Base-by-base conservation (phyloP, 1,139 yeast genomes). In the Groenewaldozyma sp. region DNA sequence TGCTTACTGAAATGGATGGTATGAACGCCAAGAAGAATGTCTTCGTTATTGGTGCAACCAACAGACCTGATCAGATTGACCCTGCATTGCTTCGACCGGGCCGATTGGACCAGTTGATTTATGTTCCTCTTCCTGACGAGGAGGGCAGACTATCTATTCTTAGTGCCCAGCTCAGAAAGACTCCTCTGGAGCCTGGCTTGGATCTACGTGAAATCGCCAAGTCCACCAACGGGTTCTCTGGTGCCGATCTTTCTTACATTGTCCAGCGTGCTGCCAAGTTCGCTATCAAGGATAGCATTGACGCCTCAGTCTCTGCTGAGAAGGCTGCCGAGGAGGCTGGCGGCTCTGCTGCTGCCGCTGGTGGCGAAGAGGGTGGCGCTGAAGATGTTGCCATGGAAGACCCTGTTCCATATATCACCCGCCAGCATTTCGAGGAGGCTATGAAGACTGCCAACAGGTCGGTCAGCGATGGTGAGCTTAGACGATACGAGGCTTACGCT, bases 21-120 rank as follows among this genome's bases (percentile, higher is more conserved):
- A 88, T 93, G 97, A 91, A 91, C 60, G 95, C 96, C 52, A 91
- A 91, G 73, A 91, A 93, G 78, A 91, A 91, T 59, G 98, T 91
- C 35, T 91, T 93, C 59, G 96, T 91, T 43, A 86, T 91, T 68
- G 99, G 98, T 67, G 99, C 99, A 36, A 91, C 99, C 45, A 91
- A 91, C 67, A 80, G 98, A 73, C 98, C 98, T 32, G 96, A 88
- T 64, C 97, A 91, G 70, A 91, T 91, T 53, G 99, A 91, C 61
- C 97, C 98, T 21, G 99, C 99, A 29, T 76, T 91, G 57, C 73
- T 93, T 66, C 87, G 99, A 73, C 99, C 99, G 17, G 99, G 99
- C 57, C 84, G 99, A 74, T 79, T 91, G 58, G 99, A 91, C 67
- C 98, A 93, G 71, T 76, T 91, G 68, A 91, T 91, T 56, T 91